Conservation (phyloP, 2,329 filamentous ascomycete species). For the Cytospora mali region DNA sequence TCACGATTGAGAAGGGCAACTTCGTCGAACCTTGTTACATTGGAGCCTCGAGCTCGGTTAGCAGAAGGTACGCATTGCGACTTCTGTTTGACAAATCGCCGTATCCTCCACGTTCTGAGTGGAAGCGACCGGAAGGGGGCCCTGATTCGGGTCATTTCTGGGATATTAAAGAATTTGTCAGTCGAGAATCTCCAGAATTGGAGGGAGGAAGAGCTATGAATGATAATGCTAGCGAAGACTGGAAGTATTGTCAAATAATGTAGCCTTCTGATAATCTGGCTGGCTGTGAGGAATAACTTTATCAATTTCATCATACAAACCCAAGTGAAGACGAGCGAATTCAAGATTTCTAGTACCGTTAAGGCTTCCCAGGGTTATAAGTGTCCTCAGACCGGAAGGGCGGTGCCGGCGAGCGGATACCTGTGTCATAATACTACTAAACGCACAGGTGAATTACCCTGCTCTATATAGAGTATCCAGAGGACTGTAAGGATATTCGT, state of each 20-base stretch:
- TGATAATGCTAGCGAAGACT: conserved; percentile 10
- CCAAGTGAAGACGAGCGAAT: too few relatives aligned
- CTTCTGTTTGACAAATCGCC: conserved; percentile 36
- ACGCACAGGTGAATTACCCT: too few relatives aligned
- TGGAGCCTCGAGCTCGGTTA: conserved; percentile 17
- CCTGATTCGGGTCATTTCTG: conserved; percentile 31
- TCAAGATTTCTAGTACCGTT: too few relatives aligned
- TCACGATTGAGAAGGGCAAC: conserved; percentile 34
- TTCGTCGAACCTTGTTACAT: conserved; percentile 31
- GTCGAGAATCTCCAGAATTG: conserved; percentile 28
- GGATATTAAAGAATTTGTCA: conserved; percentile 33
- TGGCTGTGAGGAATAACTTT: background rate
- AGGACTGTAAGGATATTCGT: too few relatives aligned
- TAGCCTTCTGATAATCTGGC: conserved; percentile 13
- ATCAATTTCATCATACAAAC: too few relatives aligned
- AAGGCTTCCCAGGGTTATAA: too few relatives aligned
- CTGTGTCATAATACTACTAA: too few relatives aligned
- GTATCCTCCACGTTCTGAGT: conserved; percentile 34
- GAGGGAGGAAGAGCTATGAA: conserved; percentile 31
- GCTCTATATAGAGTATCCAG: too few relatives aligned
- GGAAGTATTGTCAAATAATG: conserved; percentile 16
- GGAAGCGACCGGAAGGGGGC: conserved; percentile 30
- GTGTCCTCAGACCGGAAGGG: too few relatives aligned
- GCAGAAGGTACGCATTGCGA: conserved; percentile 30
- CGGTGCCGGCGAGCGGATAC: too few relatives aligned